Evolutionary conservation across 495 filamentous ascomycete species (phyloP).

Genomic region (Friedmanniomyces simplex): DNA sequence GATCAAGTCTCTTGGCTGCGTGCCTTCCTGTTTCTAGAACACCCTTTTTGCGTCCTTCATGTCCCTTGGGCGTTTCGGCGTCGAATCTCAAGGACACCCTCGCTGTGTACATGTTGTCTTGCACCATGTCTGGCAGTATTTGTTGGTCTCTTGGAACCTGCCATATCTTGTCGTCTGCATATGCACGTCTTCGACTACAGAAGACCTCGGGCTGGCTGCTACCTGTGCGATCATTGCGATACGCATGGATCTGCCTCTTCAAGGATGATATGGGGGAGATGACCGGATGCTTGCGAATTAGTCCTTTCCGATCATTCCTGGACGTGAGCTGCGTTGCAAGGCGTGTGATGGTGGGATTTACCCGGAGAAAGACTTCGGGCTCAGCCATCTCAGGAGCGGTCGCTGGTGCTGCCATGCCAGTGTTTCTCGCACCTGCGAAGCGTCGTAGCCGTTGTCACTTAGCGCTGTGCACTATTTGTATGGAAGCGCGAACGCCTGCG

Average conservation of each 20-base stretch:
- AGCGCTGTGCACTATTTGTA: no score
- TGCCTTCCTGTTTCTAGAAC: background rate
- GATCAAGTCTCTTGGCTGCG: background rate
- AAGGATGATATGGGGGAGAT: background rate
- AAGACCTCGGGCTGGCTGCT: background rate
- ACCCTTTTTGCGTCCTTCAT: background rate
- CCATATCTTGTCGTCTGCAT: background rate
- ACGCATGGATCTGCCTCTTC: background rate
- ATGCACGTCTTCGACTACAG: background rate
- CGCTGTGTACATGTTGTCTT: background rate
- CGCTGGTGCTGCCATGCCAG: background rate
- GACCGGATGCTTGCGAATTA: background rate
- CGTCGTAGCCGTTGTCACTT: background rate
- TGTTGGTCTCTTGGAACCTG: background rate
- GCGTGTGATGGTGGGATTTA: background rate
- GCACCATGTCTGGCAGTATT: background rate
- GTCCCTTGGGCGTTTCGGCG: background rate
- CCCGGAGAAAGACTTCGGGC: background rate
- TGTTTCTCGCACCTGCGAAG: background rate
- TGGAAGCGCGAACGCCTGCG: no score
- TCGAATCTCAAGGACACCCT: background rate
- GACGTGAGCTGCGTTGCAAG: background rate
- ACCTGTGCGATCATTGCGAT: background rate
- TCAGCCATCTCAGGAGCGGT: background rate
- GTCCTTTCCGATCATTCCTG: background rate